Conservation (phyloP, 805 yeast species). For the Schwanniomyces sp. region DNA sequence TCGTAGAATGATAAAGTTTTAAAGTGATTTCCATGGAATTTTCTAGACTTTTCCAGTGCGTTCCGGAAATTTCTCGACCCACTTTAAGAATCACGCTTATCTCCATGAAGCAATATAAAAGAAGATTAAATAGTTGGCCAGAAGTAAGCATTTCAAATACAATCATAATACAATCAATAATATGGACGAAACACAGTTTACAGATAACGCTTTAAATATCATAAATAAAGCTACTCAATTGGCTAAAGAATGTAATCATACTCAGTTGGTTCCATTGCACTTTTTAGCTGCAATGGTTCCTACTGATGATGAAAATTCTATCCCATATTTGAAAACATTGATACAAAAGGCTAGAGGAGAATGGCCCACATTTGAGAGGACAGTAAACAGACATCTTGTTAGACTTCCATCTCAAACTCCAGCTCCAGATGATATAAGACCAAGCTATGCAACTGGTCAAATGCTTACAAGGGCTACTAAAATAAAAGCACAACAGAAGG, state of each 20-base stretch:
- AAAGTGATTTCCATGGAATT: background rate
- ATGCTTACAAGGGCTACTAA: slow-evolving; percentile 73
- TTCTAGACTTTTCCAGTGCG: background rate
- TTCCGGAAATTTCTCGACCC: no score
- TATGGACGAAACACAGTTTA: slow-evolving; percentile 76
- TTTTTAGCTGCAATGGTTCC: slow-evolving; percentile 88
- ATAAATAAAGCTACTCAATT: slow-evolving; percentile 76
- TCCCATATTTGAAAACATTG: slow-evolving; percentile 70
- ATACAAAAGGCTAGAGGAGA: slow-evolving; percentile 87
- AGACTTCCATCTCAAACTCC: slow-evolving; percentile 87
- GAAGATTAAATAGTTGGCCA: no score
- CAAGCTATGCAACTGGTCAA: slow-evolving; percentile 74
- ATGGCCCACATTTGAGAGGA: slow-evolving; percentile 75
- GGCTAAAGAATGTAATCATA: slow-evolving; percentile 81
- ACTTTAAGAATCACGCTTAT: no score
- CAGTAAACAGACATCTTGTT: slow-evolving; percentile 78
- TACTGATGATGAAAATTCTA: slow-evolving; percentile 48
- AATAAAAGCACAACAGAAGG: slow-evolving; percentile 85
- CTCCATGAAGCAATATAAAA: no score
- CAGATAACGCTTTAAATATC: slow-evolving; percentile 88
- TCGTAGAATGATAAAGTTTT: no score
- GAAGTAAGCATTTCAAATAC: background rate
- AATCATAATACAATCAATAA: background rate
- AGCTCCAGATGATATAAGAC: slow-evolving; percentile 77
- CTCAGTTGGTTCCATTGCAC: slow-evolving; percentile 86